These are phyloP conservation scores for Tetradesmus obliquus DNA, from an alignment of 139 green algal genomes.

Conservation along the genomic window DNA sequence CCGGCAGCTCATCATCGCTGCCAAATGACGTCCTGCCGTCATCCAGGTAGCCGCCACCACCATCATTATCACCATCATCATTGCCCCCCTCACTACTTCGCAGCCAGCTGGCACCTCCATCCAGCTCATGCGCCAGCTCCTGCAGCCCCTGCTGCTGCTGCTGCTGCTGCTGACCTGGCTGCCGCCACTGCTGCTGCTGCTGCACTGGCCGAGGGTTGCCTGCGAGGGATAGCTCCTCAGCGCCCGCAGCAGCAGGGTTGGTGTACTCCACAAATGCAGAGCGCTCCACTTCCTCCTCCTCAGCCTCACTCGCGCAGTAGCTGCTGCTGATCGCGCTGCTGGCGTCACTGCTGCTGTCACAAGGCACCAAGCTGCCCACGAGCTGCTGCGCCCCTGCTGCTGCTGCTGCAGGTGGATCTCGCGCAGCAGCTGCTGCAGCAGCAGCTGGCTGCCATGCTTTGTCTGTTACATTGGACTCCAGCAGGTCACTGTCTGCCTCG, in stretches of 20 bases:
- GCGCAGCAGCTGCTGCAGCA: neutral
- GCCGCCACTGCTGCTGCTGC: neutral
- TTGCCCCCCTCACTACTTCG: neutral
- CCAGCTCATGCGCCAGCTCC: neutral
- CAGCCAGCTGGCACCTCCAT: slow-evolving; percentile 10
- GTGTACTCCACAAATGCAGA: neutral
- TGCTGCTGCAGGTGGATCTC: neutral
- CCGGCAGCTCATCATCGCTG: slow-evolving; percentile 1
- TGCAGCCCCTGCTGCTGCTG: neutral
- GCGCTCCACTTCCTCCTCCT: neutral
- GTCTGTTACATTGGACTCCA: neutral
- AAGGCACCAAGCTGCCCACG: neutral
- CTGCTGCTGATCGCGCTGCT: slow-evolving; percentile 6
- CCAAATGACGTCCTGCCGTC: neutral
- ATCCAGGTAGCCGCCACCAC: neutral
- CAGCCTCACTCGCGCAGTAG: neutral
- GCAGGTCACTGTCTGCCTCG: slow-evolving; percentile 5
- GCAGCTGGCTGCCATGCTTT: neutral
- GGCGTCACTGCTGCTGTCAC: neutral
- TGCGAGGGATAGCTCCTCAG: neutral
- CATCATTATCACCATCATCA: neutral
- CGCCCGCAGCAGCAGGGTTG: neutral
- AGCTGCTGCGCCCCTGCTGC: neutral
- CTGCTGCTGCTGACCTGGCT: neutral
- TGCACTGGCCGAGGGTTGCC: neutral